Evolutionary conservation across 129 eudicot species (phyloP).

Genomic region (Escallonia rubra): DNA sequence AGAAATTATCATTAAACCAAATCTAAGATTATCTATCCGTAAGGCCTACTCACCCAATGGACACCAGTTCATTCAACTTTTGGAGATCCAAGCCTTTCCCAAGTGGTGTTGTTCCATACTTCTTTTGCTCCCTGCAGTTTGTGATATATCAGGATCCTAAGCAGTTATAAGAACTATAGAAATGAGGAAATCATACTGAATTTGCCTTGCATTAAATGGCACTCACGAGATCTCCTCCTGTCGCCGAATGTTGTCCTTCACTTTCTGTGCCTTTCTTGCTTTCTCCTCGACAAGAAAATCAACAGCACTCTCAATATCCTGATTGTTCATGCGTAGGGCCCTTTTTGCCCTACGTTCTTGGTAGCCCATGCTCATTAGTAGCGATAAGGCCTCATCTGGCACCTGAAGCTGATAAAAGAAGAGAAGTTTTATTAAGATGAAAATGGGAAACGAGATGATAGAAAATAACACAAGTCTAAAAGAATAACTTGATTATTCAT

Average conservation of each 20-base stretch:
- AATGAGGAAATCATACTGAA: conserved; percentile 1
- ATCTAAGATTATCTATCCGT: background rate
- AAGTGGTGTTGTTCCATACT: conserved; percentile 73
- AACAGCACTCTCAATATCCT: conserved; percentile 65
- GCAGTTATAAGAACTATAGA: background rate
- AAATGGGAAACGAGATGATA: background rate
- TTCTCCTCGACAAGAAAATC: conserved; percentile 74
- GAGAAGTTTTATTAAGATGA: background rate
- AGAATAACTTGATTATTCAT: no score
- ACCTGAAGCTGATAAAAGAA: conserved; percentile 65
- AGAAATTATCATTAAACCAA: background rate
- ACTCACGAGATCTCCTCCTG: conserved; percentile 60
- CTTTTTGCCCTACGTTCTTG: conserved; percentile 62
- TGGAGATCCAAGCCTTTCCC: conserved; percentile 72
- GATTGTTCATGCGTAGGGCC: conserved; percentile 78
- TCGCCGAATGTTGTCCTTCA: conserved; percentile 51
- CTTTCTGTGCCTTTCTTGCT: conserved; percentile 40
- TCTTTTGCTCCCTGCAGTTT: conserved; percentile 80
- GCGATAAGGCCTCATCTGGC: conserved; percentile 70
- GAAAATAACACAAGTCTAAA: no score
- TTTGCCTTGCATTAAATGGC: conserved; percentile 8
- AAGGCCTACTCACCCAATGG: conserved; percentile 54
- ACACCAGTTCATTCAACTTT: conserved; percentile 52
- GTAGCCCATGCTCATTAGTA: conserved; percentile 89
- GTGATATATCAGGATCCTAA: background rate